phyloP scores from a whole-genome alignment of 495 filamentous ascomycete species.

The Aspergillus ellipticus region DNA sequence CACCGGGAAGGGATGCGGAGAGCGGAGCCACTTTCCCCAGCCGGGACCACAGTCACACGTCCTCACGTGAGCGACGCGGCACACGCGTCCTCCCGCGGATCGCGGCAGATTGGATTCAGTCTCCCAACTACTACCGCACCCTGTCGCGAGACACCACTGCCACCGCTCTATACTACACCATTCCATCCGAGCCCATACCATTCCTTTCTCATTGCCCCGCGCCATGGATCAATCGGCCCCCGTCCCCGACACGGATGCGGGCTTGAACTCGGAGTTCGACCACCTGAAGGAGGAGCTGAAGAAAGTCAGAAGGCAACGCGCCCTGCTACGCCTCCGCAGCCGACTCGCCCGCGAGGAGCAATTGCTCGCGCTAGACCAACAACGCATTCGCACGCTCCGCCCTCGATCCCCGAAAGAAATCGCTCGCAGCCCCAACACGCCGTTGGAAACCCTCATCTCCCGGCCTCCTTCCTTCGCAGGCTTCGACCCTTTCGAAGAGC shows the following conservation, averaged over 20 bases:
- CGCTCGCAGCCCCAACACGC: neutral
- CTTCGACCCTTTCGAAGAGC: neutral
- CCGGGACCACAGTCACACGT: neutral
- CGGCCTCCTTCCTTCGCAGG: neutral
- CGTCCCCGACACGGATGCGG: neutral
- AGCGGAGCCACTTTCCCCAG: neutral
- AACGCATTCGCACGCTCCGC: neutral
- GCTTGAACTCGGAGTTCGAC: constrained; percentile 1
- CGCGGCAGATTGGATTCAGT: neutral
- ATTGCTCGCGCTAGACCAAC: constrained; percentile 1
- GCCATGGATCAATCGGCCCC: neutral
- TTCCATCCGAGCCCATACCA: neutral
- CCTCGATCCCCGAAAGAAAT: neutral
- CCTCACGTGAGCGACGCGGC: neutral
- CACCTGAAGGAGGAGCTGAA: constrained; percentile 5
- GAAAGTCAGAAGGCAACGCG: constrained; percentile 7
- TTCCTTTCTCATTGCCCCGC: neutral
- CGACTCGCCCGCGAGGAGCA: constrained; percentile 5
- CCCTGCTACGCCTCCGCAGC: constrained; percentile 6
- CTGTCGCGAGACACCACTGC: neutral
- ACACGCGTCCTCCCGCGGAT: neutral
- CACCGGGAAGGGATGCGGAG: neutral
- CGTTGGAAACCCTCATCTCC: neutral
- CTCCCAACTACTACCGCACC: neutral
- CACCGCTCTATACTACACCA: neutral